Evolutionary conservation across 2,329 filamentous ascomycete genomes (phyloP).

Genomic region (Arachnopeziza araneosa): DNA sequence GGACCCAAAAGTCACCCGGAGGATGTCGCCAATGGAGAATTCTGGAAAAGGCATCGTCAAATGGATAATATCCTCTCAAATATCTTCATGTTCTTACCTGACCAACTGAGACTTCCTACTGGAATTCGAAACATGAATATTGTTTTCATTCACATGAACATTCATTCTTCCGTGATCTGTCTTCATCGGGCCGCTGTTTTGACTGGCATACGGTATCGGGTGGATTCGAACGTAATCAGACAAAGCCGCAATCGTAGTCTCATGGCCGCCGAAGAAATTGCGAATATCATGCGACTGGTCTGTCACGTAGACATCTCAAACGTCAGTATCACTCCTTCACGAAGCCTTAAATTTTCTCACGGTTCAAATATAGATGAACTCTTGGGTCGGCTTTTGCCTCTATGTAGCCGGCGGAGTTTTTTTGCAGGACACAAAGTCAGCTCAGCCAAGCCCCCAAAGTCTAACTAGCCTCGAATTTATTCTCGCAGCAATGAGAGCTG

Average conservation of each 20-base stretch:
- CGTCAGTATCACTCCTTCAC: conserved; percentile 43
- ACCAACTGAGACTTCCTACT: conserved; percentile 64
- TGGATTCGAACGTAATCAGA: conserved; percentile 59
- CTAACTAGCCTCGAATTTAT: conserved; percentile 64
- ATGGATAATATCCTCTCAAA: conserved; percentile 78
- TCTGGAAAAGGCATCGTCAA: conserved; percentile 79
- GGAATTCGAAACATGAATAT: conserved; percentile 65
- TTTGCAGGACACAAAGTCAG: conserved; percentile 61
- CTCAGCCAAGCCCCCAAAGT: conserved; percentile 14
- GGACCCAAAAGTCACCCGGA: conserved; percentile 65
- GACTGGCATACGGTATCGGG: conserved; percentile 66
- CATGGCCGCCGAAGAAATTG: conserved; percentile 77
- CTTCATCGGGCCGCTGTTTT: conserved; percentile 85
- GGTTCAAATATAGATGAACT: conserved; percentile 54
- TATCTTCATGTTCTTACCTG: conserved; percentile 72
- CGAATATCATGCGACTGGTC: conserved; percentile 74
- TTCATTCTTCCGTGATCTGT: conserved; percentile 84
- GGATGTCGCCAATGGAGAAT: conserved; percentile 68
- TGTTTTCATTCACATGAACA: conserved; percentile 79
- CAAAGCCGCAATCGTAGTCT: conserved; percentile 69
- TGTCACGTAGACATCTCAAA: conserved; percentile 61
- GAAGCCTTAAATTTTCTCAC: conserved; percentile 14
- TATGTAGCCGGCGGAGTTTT: conserved; percentile 85
- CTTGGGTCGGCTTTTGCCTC: conserved; percentile 74
- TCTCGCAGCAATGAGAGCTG: conserved; percentile 68